These are phyloP conservation scores for Diutina ranongensis DNA, from an alignment of 1,139 yeast genomes.

Conservation along the genomic window DNA sequence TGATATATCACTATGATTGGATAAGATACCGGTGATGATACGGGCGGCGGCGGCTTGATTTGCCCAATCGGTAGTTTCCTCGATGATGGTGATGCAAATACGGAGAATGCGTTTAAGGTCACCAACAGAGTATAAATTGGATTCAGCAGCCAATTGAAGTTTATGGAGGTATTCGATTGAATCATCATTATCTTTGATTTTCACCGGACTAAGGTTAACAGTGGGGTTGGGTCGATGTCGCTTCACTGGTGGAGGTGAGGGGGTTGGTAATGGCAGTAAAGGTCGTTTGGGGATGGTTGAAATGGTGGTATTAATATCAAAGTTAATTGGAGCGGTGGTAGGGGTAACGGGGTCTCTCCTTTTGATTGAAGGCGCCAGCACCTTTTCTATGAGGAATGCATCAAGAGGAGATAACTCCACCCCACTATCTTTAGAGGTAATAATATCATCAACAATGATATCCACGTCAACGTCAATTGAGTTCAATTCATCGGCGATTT, in stretches of 20 bases:
- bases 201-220: too few species aligned
- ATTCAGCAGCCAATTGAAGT: background rate
- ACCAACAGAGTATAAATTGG: background rate
- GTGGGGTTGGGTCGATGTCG: too few species aligned
- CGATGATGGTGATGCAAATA: background rate
- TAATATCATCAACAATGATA: background rate
- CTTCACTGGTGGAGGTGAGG: background rate
- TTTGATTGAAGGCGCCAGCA: background rate
- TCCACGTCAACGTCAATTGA: background rate
- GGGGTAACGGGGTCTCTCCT: too few species aligned
- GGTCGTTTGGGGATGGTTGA: background rate
- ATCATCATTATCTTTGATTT: background rate
- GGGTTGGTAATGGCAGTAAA: background rate
- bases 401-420: background rate
- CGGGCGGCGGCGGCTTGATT: background rate
- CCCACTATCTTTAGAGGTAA: background rate
- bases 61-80: slow-evolving; percentile 5
- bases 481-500: background rate
- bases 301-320: background rate
- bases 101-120: slow-evolving; percentile 2
- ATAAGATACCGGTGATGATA: background rate
- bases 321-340: too few species aligned
- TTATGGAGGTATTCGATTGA: background rate
- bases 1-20: background rate
- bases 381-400: background rate